phyloP scores from a whole-genome alignment of 257 asterid species.

The Jacaranda copaia region DNA sequence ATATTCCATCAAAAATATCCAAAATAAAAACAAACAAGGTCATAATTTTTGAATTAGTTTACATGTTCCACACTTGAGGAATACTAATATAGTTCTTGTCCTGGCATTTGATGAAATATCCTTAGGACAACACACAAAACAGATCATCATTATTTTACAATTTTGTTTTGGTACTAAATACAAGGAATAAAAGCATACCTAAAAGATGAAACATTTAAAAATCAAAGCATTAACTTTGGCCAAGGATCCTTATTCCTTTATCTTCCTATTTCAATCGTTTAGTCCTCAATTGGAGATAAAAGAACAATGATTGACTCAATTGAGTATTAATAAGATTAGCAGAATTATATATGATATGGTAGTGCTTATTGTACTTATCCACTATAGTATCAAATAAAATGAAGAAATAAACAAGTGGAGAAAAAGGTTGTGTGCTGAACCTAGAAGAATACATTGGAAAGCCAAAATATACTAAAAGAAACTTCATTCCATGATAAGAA shows the following conservation, averaged over 20 bases:
- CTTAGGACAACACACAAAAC: background rate
- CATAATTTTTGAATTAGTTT: too few species aligned
- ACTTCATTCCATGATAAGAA: constrained; percentile 33
- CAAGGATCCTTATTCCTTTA: background rate
- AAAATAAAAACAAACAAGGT: too few species aligned
- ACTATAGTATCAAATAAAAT: constrained; percentile 21
- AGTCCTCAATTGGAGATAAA: background rate
- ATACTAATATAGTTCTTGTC: too few species aligned
- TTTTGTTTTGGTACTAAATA: background rate
- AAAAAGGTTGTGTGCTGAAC: background rate
- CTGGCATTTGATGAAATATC: too few species aligned
- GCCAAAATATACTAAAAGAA: constrained; percentile 15
- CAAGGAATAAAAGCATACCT: background rate
- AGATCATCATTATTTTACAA: background rate
- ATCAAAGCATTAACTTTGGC: background rate
- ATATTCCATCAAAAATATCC: too few species aligned
- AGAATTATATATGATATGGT: background rate
- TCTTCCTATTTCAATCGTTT: background rate
- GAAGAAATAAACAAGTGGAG: background rate
- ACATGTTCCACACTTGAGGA: too few species aligned
- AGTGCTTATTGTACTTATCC: constrained; percentile 20
- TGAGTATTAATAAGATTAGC: background rate
- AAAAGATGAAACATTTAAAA: background rate
- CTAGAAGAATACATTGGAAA: too few species aligned
- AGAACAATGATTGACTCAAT: background rate